Evolutionary conservation across 768 basidiomycete species (phyloP), one percentile per base, ranked within the genome.

Genomic region (Russula emetica): DNA sequence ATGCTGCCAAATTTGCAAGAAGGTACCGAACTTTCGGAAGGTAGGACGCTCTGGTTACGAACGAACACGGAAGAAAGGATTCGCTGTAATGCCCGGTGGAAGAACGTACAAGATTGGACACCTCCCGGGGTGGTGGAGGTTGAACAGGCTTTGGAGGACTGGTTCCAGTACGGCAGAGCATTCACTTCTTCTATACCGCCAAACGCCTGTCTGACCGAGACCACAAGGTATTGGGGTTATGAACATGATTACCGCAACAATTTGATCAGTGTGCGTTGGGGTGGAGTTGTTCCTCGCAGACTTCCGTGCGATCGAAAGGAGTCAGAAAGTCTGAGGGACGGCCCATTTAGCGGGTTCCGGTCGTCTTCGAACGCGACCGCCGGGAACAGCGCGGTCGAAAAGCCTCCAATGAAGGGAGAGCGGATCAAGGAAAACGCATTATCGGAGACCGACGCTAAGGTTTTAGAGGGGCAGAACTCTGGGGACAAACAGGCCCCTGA

Each of bases 1-100:
- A 68, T 78, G 11, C 70, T 85, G 13, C 85, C 84, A 0, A 85
- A 83, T 62, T 69, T 86, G 8, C 85, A 86, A 71, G 74, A 69
- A n/a, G 70, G 70, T 11, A 55, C 79, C 3, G 28, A 30, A 40
- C 56, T 71, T 68, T 26, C 44, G 24, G n/a, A 64, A 55, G 61
- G 45, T 22, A 30, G 55, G n/a, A 54, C 69, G 14, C 78, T 75
- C 64, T 80, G 78, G 78, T 49, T 75, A 20, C 72, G 70, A 8
- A 66, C 57, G n/a, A 58, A 26, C 34, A 56, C 55, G 3, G 44
- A 50, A 26, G 60, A 58, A 50, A 50, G 67, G 26, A 32, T 66
- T 22, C 55, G 16, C 50, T 67, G 66, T 55, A 59, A 61, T 52
- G 61, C 58, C 5, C 58, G 66, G 20, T 66, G 67, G 66, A 55